Percentiles rank a stretch among this genome's conserved stretches.
Conservation (phyloP, 495 filamentous ascomycete genomes). For the Geopyxis carbonaria region DNA sequence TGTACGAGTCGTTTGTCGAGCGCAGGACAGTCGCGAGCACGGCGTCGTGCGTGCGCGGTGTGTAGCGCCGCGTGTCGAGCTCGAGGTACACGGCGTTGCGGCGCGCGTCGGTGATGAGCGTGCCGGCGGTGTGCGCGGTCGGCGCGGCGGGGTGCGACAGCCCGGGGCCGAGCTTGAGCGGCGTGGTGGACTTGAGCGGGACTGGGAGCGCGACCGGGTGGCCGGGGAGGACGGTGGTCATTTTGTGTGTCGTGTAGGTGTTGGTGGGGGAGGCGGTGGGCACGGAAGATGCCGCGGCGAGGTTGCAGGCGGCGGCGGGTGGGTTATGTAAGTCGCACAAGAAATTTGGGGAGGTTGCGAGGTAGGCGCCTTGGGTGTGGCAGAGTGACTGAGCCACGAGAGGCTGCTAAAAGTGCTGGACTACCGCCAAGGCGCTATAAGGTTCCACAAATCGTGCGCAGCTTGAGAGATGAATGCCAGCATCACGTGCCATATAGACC, state of each 20-base stretch:
- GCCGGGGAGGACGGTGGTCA: constrained; percentile 42
- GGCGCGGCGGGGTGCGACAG: constrained; percentile 57
- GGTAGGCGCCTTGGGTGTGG: no score
- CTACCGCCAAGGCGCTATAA: no score
- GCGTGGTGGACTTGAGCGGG: constrained; percentile 42
- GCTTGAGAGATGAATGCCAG: no score
- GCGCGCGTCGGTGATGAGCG: constrained; percentile 53
- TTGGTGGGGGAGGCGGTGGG: constrained; percentile 1
- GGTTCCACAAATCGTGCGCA: no score
- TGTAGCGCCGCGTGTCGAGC: constrained; percentile 52
- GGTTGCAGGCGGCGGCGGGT: no score
- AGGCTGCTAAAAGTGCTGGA: no score
- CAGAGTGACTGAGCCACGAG: no score
- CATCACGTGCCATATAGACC: no score
- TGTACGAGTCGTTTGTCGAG: constrained; percentile 56
- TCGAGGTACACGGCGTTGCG: constrained; percentile 73
- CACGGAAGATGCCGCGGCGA: neutral
- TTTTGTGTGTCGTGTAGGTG: neutral
- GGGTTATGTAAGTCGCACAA: no score
- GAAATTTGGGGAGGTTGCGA: no score
- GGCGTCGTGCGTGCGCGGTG: constrained; percentile 57
- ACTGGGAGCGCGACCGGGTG: constrained; percentile 55
- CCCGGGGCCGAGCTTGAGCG: constrained; percentile 73
- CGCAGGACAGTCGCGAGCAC: constrained; percentile 72
- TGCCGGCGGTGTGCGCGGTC: constrained; percentile 59